phyloP scores from a whole-genome alignment of 768 basidiomycete genomes.

The Russula foetens region DNA sequence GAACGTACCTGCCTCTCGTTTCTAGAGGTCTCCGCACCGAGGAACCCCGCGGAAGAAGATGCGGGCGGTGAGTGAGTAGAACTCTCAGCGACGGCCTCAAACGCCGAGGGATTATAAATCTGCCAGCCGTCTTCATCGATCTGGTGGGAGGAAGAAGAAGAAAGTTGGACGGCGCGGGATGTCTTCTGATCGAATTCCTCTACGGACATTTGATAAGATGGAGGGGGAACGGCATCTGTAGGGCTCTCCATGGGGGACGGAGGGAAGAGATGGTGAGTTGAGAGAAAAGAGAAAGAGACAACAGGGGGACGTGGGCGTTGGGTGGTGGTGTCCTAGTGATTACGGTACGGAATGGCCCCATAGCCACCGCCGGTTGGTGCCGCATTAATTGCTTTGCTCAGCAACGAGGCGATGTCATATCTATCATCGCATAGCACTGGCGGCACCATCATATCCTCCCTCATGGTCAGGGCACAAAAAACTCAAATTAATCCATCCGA shows the following conservation, averaged over 20 bases:
- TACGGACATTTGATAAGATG: slow-evolving; percentile 16
- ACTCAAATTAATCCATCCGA: slow-evolving; percentile 57
- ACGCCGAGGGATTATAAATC: slow-evolving; percentile 10
- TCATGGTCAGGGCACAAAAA: too few species aligned
- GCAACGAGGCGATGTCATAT: too few species aligned
- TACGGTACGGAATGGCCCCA: too few species aligned
- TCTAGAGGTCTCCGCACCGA: not conserved
- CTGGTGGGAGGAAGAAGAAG: not conserved
- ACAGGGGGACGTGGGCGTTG: not conserved
- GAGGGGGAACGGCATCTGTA: slow-evolving; percentile 3
- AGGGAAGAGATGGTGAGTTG: not conserved
- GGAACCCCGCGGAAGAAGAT: slow-evolving; percentile 6
- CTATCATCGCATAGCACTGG: too few species aligned
- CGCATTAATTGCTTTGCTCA: too few species aligned
- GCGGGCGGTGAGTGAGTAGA: not conserved
- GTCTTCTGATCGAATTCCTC: slow-evolving; percentile 15
- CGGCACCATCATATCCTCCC: too few species aligned
- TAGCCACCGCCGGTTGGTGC: too few species aligned
- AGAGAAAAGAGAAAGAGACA: too few species aligned
- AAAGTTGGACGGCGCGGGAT: not conserved
- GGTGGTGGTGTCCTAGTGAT: too few species aligned
- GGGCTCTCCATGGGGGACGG: not conserved
- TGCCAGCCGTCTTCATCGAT: slow-evolving; percentile 15
- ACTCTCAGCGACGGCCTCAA: slow-evolving; percentile 8
- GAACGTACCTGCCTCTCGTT: not conserved